Evolutionary conservation across 176 grass and related monocot species (phyloP).

Genomic region (Rhipidocladum racemiflorum): DNA sequence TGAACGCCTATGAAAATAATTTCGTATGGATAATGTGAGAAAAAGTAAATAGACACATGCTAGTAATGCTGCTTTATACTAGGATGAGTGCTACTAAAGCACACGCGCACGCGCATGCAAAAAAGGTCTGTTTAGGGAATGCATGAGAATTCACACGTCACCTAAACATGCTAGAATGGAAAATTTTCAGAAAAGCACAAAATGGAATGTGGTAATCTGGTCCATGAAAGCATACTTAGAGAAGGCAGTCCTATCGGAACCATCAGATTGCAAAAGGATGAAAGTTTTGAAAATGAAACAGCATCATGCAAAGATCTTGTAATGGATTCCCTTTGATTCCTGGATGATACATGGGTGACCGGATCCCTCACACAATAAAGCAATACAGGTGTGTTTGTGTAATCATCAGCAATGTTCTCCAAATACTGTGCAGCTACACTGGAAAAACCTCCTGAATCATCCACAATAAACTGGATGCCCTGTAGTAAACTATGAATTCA

Average conservation of each 20-base stretch:
- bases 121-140: slow-evolving; percentile 1
- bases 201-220: neutral
- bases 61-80: neutral
- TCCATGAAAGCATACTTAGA: slow-evolving; percentile 46
- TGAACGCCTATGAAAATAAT: neutral
- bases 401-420: slow-evolving; percentile 90
- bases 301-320: slow-evolving; percentile 74
- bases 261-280: slow-evolving; percentile 71
- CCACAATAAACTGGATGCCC: slow-evolving; percentile 78
- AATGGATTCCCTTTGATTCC: slow-evolving; percentile 57
- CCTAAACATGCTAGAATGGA: neutral
- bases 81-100: neutral
- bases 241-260: slow-evolving; percentile 78
- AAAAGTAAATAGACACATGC: neutral
- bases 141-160: slow-evolving; percentile 7
- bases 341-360: slow-evolving; percentile 39
- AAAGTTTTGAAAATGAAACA: slow-evolving; percentile 80
- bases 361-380: slow-evolving; percentile 75
- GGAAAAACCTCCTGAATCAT: slow-evolving; percentile 72
- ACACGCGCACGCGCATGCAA: too few species aligned
- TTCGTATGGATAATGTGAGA: neutral
- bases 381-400: slow-evolving; percentile 77
- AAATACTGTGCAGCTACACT: slow-evolving; percentile 61
- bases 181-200: neutral
- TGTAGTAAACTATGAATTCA: slow-evolving; percentile 40